Evolutionary conservation across 2,329 filamentous ascomycete genomes (phyloP).

Genomic region (Fusarium sp.): DNA sequence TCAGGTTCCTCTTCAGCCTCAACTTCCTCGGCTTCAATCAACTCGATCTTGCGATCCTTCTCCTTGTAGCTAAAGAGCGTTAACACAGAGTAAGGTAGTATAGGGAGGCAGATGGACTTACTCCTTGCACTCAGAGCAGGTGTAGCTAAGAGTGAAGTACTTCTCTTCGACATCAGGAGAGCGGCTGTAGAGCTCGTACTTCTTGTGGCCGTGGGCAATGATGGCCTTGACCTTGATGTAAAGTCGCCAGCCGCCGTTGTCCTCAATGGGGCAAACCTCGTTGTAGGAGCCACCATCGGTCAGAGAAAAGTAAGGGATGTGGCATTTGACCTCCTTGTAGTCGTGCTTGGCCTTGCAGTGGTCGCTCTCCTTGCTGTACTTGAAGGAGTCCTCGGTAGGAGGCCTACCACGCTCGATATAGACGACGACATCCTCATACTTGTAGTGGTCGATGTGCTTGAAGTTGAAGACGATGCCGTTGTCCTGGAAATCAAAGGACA

Average conservation of each 20-base stretch:
- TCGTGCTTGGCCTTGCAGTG: constrained; percentile 41
- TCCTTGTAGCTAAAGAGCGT: constrained; percentile 22
- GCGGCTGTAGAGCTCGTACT: constrained; percentile 47
- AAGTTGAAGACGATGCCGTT: constrained; percentile 47
- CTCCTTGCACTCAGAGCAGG: constrained; percentile 49
- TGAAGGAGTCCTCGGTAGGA: constrained; percentile 38
- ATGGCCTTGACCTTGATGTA: constrained; percentile 49
- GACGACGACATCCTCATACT: constrained; percentile 49
- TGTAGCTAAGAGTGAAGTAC: constrained; percentile 49
- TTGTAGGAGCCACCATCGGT: constrained; percentile 44
- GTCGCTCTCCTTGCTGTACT: constrained; percentile 45
- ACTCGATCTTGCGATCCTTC: constrained; percentile 27
- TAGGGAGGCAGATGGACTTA: neutral
- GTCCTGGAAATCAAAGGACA: constrained; percentile 48
- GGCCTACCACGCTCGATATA: constrained; percentile 43
- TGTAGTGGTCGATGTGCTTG: constrained; percentile 45
- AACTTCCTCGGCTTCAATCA: constrained; percentile 13
- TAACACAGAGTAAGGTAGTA: neutral
- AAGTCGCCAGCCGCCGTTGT: constrained; percentile 48
- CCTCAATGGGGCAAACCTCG: constrained; percentile 47
- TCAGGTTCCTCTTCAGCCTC: neutral
- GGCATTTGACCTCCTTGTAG: constrained; percentile 47
- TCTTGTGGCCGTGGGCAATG: constrained; percentile 43
- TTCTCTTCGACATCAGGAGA: constrained; percentile 39
- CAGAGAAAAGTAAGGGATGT: constrained; percentile 47